Conservation (phyloP, 257 asterid genomes). For the Solanum acaule region DNA sequence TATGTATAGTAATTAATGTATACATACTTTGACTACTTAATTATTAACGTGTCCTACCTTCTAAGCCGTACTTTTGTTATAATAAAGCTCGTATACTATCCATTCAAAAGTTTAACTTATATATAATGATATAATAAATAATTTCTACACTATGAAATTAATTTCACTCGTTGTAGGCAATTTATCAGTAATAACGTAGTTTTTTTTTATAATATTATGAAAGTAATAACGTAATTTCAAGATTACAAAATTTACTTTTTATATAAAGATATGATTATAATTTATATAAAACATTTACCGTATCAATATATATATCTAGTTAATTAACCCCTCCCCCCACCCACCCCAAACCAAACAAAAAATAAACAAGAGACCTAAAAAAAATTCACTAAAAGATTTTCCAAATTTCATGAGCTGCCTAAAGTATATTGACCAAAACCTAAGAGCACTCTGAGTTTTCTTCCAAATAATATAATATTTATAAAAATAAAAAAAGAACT, state of each 20-base stretch:
- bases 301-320: background rate
- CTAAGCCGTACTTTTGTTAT: background rate
- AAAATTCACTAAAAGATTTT: background rate
- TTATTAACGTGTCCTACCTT: background rate
- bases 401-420: background rate
- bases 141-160: no score
- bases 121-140: background rate
- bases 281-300: background rate
- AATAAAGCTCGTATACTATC: background rate
- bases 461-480: background rate
- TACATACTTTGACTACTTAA: background rate
- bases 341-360: no score
- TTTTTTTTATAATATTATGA: no score
- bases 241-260: background rate
- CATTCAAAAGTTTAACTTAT: background rate
- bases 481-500: background rate
- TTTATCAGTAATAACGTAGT: background rate
- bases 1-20: background rate
- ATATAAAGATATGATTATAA: background rate
- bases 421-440: background rate
- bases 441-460: background rate
- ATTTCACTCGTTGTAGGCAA: background rate
- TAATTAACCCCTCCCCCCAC: background rate
- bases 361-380: background rate
- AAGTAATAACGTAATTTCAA: background rate